Evolutionary conservation across 805 yeast genomes (phyloP), one percentile per base, ranked within the genome.

Genomic region (Ogataea ganodermae): DNA sequence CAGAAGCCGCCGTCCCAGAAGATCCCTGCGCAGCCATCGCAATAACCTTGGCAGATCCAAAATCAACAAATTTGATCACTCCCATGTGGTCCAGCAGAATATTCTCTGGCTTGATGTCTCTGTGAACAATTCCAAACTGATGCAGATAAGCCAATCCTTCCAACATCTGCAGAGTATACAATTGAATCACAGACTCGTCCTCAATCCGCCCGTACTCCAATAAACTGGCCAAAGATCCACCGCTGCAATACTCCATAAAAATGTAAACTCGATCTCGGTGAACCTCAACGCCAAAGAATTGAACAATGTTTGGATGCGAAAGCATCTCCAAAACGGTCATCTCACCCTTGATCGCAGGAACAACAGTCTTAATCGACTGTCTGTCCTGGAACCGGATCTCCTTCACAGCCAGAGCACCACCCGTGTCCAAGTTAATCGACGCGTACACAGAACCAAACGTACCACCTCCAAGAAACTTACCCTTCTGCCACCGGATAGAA

Each of bases 171-270:
- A 92, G 69, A 0, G 97, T 81, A 63, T 91, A 92, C 23, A 91
- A 85, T 65, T 90, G 96, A 24, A 89, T 83, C 6, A 94, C 94
- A 66, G 87, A 77, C 63, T 94, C 99, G 66, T 94, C 98, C 63
- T 90, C 97, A 58, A 94, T 90, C 50, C 97, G 73, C 8, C 99
- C 98, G 63, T 90, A 94, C 48, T 88, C 90, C 51, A 94, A 73
- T 38, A 91, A 70, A 6, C 87, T 81, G 0, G 96, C 89, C 48
- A 94, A 72, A 0, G 98, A 91, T 1, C 98, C 98, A 32, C 97
- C 94, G 58, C 91, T 95, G 72, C 99, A 94, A 68, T 80, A 91
- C 68, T 94, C 99, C 99, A 94, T 94, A 65, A 94, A 94, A 26
- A 94, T 84, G 65, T 89, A 91, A 14, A 94, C 97, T 53, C 88